Conservation (phyloP, 768 basidiomycete species). For the Rhodosporidiobolus sp. region DNA sequence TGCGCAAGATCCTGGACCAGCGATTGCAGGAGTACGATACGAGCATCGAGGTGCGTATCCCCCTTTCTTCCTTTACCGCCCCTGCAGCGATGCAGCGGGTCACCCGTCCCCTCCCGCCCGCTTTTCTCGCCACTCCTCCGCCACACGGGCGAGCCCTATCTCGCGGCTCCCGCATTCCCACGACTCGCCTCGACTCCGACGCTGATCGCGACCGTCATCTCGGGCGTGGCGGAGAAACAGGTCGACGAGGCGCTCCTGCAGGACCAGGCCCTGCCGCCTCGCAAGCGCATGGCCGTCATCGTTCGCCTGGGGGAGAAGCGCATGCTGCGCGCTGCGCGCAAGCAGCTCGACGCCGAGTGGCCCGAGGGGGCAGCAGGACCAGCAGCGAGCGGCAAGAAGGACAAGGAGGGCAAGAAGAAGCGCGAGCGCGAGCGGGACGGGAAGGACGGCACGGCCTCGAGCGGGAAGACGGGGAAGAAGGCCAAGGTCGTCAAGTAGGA, state of each 20-base stretch:
- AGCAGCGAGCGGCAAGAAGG: too few species aligned
- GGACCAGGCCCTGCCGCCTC: slow-evolving; percentile 22
- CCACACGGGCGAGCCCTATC: neutral
- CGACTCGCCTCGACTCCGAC: too few species aligned
- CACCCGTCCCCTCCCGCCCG: neutral
- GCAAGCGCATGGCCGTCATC: slow-evolving; percentile 63
- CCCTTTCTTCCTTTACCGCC: slow-evolving; percentile 12
- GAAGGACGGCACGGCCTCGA: neutral
- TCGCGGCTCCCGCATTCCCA: neutral
- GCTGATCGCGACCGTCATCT: neutral
- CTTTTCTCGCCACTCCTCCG: neutral
- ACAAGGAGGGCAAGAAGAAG: neutral
- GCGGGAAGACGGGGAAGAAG: slow-evolving; percentile 7
- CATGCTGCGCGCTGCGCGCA: slow-evolving; percentile 54
- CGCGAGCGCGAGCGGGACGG: slow-evolving; percentile 21
- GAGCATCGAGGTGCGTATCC: slow-evolving; percentile 57
- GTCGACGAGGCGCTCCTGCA: slow-evolving; percentile 57
- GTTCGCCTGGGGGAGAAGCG: slow-evolving; percentile 78
- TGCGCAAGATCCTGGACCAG: slow-evolving; percentile 55
- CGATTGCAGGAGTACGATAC: slow-evolving; percentile 62
- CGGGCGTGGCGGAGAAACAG: slow-evolving; percentile 11
- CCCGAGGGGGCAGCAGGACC: neutral
- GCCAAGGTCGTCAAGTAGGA: neutral
- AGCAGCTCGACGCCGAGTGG: slow-evolving; percentile 24
- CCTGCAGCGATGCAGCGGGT: neutral